phyloP scores from a whole-genome alignment of 441 rosid species.

The Theobroma grandiflorum region DNA sequence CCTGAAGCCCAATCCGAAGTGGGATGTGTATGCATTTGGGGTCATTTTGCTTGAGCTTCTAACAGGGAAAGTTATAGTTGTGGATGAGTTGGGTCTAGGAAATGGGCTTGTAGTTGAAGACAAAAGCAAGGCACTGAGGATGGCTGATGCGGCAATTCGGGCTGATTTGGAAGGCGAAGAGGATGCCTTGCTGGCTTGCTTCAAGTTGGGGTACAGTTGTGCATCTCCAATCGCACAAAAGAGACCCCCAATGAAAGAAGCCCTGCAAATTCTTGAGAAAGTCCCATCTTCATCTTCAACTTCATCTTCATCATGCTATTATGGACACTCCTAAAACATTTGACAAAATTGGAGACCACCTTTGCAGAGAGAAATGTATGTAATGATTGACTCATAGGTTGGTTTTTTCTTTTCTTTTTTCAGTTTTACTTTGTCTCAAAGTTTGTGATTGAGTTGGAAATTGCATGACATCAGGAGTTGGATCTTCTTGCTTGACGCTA shows the following conservation, averaged over 20 bases:
- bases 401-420: slow-evolving; percentile 6
- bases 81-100: slow-evolving; percentile 80
- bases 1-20: slow-evolving; percentile 77
- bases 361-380: slow-evolving; percentile 37
- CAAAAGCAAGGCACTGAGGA: slow-evolving; percentile 58
- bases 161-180: slow-evolving; percentile 82
- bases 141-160: slow-evolving; percentile 72
- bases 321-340: slow-evolving; percentile 38
- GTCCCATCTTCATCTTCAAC: slow-evolving; percentile 53
- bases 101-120: slow-evolving; percentile 76
- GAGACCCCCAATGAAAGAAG: slow-evolving; percentile 88
- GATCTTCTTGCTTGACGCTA: slow-evolving; percentile 26
- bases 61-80: slow-evolving; percentile 65
- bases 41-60: slow-evolving; percentile 75
- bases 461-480: neutral
- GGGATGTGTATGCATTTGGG: slow-evolving; percentile 90
- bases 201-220: slow-evolving; percentile 76
- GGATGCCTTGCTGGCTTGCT: slow-evolving; percentile 67
- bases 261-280: slow-evolving; percentile 68
- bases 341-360: slow-evolving; percentile 1
- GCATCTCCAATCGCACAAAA: slow-evolving; percentile 76
- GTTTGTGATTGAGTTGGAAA: slow-evolving; percentile 14
- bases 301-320: slow-evolving; percentile 32
- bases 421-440: neutral
- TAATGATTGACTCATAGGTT: slow-evolving; percentile 36